Evolutionary conservation across 805 yeast genomes (phyloP).

Genomic region (Teunomyces pallodes): DNA sequence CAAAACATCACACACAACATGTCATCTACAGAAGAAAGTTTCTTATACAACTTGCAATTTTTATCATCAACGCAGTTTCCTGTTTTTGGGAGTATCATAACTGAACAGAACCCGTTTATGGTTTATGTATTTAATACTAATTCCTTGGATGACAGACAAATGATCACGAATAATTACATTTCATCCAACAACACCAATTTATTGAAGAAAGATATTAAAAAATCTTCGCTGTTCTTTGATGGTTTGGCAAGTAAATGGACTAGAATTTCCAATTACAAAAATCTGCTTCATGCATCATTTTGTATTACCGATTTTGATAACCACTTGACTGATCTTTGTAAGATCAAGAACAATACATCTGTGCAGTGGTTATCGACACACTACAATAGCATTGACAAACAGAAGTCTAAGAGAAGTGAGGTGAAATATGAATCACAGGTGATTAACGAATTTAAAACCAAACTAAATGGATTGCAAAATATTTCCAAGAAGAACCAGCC

Average conservation of each 20-base stretch:
- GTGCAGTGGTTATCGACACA: conserved; percentile 24
- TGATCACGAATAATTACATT: conserved; percentile 12
- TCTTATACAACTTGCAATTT: conserved; percentile 10
- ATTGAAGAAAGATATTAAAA: no score
- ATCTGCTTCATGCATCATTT: conserved; percentile 40
- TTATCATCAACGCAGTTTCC: conserved; percentile 17
- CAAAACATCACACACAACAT: conserved; percentile 5
- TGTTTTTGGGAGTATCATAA: conserved; percentile 22
- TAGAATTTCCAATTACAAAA: conserved; percentile 24
- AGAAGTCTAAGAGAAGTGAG: background rate
- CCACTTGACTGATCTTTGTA: conserved; percentile 25
- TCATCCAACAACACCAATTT: no score
- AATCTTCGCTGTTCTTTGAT: conserved; percentile 32
- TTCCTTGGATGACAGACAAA: conserved; percentile 13
- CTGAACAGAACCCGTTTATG: conserved; percentile 32
- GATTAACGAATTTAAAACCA: conserved; percentile 19
- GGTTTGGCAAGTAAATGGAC: conserved; percentile 42
- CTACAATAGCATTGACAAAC: background rate
- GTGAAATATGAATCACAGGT: conserved; percentile 18
- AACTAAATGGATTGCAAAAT: conserved; percentile 2
- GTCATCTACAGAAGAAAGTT: conserved; percentile 9
- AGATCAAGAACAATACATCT: conserved; percentile 26
- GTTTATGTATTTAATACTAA: conserved; percentile 31
- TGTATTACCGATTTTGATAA: conserved; percentile 39
- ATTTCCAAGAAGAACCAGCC: background rate